Evolutionary conservation across 345 rosid species (phyloP), one percentile per base, ranked within the genome.

Genomic region (Geranium rotundifolium): DNA sequence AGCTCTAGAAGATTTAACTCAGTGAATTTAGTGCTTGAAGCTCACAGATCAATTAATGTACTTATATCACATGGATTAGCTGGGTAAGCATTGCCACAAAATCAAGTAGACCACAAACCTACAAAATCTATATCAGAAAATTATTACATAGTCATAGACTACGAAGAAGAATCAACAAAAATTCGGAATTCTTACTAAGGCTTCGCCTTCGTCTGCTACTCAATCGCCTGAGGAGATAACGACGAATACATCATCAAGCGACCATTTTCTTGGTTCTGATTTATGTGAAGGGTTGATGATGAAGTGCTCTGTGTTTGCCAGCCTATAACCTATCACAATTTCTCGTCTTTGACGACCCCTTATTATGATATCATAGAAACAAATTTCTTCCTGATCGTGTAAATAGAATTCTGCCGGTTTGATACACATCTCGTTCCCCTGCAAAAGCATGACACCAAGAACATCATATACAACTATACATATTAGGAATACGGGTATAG

Each of bases 381-480:
- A 79, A 56, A 85, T 71, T 81, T 88, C 87, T 77, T 88, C 98
- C 74, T 86, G 92, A 69, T 86, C 96, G 56, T 75, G 82, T 64
- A 85, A 64, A 77, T 86, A 88, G 77, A 88, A 88, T 57, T 91
- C 88, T 62, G 98, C 98, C 1, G 98, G 86, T 76, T 86, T 88
- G 70, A 88, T 88, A 64, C 90, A 83, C 90, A 88, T 81, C 62
- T 85, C 95, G 17, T 86, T 91, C 55, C 95, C 96, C 96, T 91
- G 85, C 64, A 72, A 19, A 27, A 31, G 20, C 3, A 46, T 1
- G 15, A 14, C 3, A 3, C 15, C 52, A 46, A 9, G 15, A 46
- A 46, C 52, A 12, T 46, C 16, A 46, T 3, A 10, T 6, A 5
- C 46, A 5, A 37, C 3, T 10, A 37, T 5, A 37, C 3, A 6